Base-by-base conservation (phyloP, 140 eudicot genomes). In the Anethum foeniculum region DNA sequence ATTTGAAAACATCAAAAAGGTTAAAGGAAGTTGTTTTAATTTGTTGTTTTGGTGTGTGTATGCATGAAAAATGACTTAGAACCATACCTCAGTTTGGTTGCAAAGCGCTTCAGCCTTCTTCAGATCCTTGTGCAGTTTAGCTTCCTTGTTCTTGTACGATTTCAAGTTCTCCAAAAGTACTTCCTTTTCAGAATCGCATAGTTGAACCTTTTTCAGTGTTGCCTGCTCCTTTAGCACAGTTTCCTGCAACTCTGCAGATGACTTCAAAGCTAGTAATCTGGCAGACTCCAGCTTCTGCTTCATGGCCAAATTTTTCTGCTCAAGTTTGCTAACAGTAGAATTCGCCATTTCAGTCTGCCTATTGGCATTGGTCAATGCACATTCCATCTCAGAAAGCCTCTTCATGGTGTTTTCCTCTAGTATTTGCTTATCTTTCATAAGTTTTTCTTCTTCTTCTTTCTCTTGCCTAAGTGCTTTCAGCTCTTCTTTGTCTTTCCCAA, bases 341-440 rank as follows among this genome's bases (percentile, higher is more conserved):
- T 65, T 83, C 28, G 91, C 86, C 79, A 80, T 69, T 82, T 89
- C 81, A 21, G 85, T 75, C 81, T 88, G 86, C 21, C 77, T 79
- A 23, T 56, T 79, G 4, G 88, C 82, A 43, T 82, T 82, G 60
- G 85, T 27, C 82, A 91, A 44, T 4, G 91, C 87, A 43, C 49
- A 28, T 25, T 88, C 91, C 86, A 85, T 84, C 86, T 93, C 97
- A 12, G 86, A 44, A 79, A 87, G 83, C 84, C 89, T 83, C 82
- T 89, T 90, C 71, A 83, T 10, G 4, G 81, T 80, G 30, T 80
- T 86, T 75, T 88, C 93, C 82, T 88, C 95, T 80, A 74, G 71
- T 18, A 44, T 75, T 54, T 84, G 87, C 77, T 84, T 84, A 21
- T 88, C 93, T 72, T 80, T 88, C 46, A 28, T 49, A 12, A 81